A percentile compares a stretch with the other conserved stretches of the same genome.
These are phyloP conservation scores for Candida stauntonica DNA, from an alignment of 805 yeast species.

Conservation along the genomic window DNA sequence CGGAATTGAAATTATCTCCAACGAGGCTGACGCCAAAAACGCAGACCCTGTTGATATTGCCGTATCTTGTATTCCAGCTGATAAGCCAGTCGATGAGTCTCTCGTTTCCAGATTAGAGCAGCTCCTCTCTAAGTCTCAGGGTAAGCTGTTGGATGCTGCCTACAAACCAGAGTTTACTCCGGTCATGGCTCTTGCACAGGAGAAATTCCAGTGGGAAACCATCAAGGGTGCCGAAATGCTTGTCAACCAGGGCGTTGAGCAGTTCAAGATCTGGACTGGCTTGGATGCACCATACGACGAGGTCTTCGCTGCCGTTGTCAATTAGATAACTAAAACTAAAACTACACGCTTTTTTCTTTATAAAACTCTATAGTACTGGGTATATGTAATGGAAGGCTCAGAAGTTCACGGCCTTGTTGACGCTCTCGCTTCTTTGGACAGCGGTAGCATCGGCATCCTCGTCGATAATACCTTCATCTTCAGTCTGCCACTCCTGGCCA, in stretches of 20 bases:
- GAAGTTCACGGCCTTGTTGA: slow-evolving; percentile 25
- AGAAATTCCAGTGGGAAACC: slow-evolving; percentile 66
- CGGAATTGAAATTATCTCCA: slow-evolving; percentile 50
- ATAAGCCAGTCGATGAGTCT: slow-evolving; percentile 55
- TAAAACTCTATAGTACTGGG: no score
- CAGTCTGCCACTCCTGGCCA: slow-evolving; percentile 27
- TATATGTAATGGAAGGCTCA: slow-evolving; percentile 3
- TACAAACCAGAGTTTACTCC: slow-evolving; percentile 89
- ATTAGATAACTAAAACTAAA: slow-evolving; percentile 1
- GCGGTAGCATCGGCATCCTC: slow-evolving; percentile 9
- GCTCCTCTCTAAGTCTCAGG: slow-evolving; percentile 39
- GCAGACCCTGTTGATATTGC: slow-evolving; percentile 55
- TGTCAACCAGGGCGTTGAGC: slow-evolving; percentile 88
- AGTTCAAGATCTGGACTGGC: slow-evolving; percentile 76
- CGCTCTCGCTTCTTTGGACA: slow-evolving; percentile 13
- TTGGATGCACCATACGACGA: slow-evolving; percentile 56
- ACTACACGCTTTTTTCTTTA: not conserved
- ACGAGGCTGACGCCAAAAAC: slow-evolving; percentile 44
- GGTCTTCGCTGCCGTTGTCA: slow-evolving; percentile 55
- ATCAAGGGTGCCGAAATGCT: slow-evolving; percentile 90
- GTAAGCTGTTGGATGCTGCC: slow-evolving; percentile 78
- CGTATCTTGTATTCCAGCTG: slow-evolving; percentile 84
- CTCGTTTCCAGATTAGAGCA: slow-evolving; percentile 46
- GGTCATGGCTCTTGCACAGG: slow-evolving; percentile 68
- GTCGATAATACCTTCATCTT: slow-evolving; percentile 14